phyloP scores from a whole-genome alignment of 2,329 filamentous ascomycete species.

The Aspergillus sp. region DNA sequence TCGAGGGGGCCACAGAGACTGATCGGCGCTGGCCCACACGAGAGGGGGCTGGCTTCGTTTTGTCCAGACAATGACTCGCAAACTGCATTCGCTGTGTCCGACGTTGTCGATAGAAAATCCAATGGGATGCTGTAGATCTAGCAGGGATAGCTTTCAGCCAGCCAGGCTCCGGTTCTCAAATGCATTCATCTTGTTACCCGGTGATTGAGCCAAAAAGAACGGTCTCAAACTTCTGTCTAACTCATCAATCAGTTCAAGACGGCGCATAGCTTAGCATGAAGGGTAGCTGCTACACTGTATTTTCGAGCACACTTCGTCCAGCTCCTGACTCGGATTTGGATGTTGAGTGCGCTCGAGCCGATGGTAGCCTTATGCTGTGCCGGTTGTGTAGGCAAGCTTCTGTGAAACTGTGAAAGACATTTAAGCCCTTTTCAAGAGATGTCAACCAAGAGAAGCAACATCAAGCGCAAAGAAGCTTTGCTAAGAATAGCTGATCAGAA shows the following conservation, averaged over 20 bases:
- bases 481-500: not conserved
- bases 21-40: constrained; percentile 4
- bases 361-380: not conserved
- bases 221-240: not conserved
- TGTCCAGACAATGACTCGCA: not conserved
- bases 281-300: not conserved
- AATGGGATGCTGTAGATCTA: not conserved
- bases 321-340: not conserved
- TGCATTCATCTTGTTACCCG: not conserved
- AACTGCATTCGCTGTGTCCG: not conserved
- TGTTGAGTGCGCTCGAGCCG: not conserved
- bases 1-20: not conserved
- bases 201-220: not conserved
- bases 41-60: not conserved
- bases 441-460: not conserved
- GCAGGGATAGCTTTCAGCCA: not conserved
- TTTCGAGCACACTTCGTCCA: not conserved
- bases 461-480: not conserved
- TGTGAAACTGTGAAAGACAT: not conserved
- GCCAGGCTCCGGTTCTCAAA: not conserved
- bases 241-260: no score
- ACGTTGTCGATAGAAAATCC: not conserved
- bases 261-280: not conserved
- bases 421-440: not conserved
- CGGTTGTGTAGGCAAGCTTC: not conserved